A percentile compares a stretch with the other conserved stretches of the same genome.
These are phyloP conservation scores for Komagataella kurtzmanii DNA, from an alignment of 805 yeast species.

Conservation along the genomic window DNA sequence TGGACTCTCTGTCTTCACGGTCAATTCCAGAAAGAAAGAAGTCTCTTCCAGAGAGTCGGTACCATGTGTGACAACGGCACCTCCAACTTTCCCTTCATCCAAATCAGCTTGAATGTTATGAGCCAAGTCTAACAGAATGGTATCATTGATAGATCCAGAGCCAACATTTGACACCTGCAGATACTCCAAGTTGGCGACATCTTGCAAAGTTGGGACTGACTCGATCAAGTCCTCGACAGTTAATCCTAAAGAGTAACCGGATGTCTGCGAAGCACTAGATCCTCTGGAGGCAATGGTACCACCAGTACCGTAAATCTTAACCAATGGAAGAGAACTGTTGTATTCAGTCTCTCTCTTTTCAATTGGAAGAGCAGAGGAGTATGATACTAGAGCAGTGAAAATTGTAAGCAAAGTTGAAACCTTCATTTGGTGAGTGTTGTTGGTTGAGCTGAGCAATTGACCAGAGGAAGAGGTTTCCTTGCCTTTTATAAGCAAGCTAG, in stretches of 20 bases:
- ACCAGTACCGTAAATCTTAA: constrained; percentile 43
- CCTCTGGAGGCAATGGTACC: constrained; percentile 50
- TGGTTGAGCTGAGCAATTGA: neutral
- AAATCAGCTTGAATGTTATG: constrained; percentile 30
- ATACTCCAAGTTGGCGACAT: constrained; percentile 41
- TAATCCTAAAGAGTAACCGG: constrained; percentile 39
- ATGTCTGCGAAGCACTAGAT: constrained; percentile 29
- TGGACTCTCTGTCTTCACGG: constrained; percentile 29
- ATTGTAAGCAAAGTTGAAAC: neutral
- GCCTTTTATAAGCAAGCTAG: neutral
- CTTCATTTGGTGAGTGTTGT: neutral
- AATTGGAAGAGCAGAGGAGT: neutral
- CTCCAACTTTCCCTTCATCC: constrained; percentile 28
- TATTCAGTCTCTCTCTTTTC: constrained; percentile 1
- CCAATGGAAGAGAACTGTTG: constrained; percentile 11
- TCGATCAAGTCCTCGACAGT: constrained; percentile 36
- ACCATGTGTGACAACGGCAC: constrained; percentile 59
- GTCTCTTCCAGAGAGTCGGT: constrained; percentile 61
- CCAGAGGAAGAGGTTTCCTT: neutral
- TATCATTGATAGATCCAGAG: constrained; percentile 40
- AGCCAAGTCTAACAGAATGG: constrained; percentile 30
- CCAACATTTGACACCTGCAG: constrained; percentile 56
- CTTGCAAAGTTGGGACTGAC: constrained; percentile 41
- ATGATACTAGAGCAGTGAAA: neutral
- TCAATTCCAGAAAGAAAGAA: constrained; percentile 45